phyloP scores from a whole-genome alignment of 2,329 filamentous ascomycete genomes.

The Aspergillus hiratsukae region DNA sequence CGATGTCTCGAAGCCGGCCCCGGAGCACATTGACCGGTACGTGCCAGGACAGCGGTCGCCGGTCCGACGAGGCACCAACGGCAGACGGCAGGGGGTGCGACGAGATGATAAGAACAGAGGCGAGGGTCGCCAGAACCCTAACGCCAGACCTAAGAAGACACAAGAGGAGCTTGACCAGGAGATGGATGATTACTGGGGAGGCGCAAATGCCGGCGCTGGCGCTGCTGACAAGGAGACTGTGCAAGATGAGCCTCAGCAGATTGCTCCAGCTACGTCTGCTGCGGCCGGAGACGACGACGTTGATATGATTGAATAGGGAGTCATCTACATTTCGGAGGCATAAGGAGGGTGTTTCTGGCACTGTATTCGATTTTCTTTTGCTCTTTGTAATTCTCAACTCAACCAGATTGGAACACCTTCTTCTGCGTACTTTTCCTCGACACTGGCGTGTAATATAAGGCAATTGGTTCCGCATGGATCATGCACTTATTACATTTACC shows the following conservation, averaged over 20 bases:
- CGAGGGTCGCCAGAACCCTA: constrained; percentile 42
- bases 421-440: background rate
- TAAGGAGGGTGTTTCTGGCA: background rate
- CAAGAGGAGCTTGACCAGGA: constrained; percentile 92
- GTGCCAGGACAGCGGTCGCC: constrained; percentile 56
- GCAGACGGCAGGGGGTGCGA: constrained; percentile 38
- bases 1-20: constrained; percentile 51
- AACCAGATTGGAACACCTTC: background rate
- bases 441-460: background rate
- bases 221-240: constrained; percentile 33
- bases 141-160: constrained; percentile 69
- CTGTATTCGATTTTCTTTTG: background rate
- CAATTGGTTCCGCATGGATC: background rate
- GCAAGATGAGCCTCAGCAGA: constrained; percentile 19
- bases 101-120: constrained; percentile 22
- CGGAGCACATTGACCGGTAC: constrained; percentile 73
- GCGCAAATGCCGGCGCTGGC: constrained; percentile 35
- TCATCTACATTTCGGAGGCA: background rate
- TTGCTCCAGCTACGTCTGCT: constrained; percentile 28
- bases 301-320: constrained; percentile 63
- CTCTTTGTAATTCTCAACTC: background rate
- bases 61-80: constrained; percentile 45
- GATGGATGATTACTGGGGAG: constrained; percentile 88
- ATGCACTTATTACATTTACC: background rate
- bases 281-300: constrained; percentile 52